Conservation (phyloP, 768 basidiomycete genomes). For the Mycena galericulata region DNA sequence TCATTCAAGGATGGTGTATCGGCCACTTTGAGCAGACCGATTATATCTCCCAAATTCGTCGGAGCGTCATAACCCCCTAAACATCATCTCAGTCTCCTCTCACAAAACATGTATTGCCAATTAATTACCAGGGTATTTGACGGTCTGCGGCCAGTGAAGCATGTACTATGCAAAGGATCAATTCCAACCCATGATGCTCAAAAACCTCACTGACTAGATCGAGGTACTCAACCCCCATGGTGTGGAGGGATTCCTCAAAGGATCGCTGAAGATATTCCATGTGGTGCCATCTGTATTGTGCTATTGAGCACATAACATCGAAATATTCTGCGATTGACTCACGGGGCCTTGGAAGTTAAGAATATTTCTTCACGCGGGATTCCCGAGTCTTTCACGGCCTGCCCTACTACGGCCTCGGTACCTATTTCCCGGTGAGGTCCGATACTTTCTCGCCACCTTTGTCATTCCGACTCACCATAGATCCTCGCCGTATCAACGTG, state of each 20-base stretch:
- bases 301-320: not conserved
- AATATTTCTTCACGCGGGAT: slow-evolving; percentile 61
- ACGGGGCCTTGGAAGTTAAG: slow-evolving; percentile 63
- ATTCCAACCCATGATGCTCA: not conserved
- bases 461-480: slow-evolving; percentile 44
- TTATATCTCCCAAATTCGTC: slow-evolving; percentile 49
- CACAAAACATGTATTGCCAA: not conserved
- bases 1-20: slow-evolving; percentile 53
- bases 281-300: slow-evolving; percentile 49
- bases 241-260: slow-evolving; percentile 55
- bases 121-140: slow-evolving; percentile 45
- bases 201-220: slow-evolving; percentile 51
- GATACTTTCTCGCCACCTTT: not conserved
- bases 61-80: slow-evolving; percentile 37
- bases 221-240: slow-evolving; percentile 58
- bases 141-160: slow-evolving; percentile 62
- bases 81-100: not conserved
- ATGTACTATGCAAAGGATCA: slow-evolving; percentile 52
- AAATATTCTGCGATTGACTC: too few species aligned
- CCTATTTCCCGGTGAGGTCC: slow-evolving; percentile 34
- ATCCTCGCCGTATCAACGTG: slow-evolving; percentile 56
- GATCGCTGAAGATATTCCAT: slow-evolving; percentile 51
- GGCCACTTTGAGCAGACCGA: slow-evolving; percentile 36
- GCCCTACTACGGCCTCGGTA: slow-evolving; percentile 57
- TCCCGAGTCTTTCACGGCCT: slow-evolving; percentile 59